These are phyloP conservation scores for Ceratocystis destructans DNA, from an alignment of 2,329 filamentous ascomycete genomes.

Conservation along the genomic window DNA sequence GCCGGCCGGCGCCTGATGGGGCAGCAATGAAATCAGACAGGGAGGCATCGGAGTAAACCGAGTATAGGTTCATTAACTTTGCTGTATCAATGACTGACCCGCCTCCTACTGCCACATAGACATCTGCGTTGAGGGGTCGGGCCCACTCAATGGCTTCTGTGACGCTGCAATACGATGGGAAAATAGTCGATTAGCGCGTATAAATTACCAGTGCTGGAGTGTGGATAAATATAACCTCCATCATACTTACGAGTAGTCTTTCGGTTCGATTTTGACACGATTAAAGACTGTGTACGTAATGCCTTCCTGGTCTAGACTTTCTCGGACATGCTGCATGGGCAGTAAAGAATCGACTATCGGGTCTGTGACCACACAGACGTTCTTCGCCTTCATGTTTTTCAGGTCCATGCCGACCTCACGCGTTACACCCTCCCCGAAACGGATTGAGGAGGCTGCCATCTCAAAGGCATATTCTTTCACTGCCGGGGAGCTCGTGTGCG, in stretches of 20 bases:
- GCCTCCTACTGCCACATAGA: conserved; percentile 80
- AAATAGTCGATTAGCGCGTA: not conserved
- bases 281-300: conserved; percentile 72
- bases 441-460: conserved; percentile 89
- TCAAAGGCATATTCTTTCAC: conserved; percentile 89
- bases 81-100: conserved; percentile 97
- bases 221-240: conserved; percentile 25
- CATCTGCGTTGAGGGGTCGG: conserved; percentile 68
- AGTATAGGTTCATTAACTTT: conserved; percentile 97
- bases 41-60: conserved; percentile 75
- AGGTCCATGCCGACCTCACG: conserved; percentile 98
- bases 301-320: conserved; percentile 64
- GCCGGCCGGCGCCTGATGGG: conserved; percentile 69
- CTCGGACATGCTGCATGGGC: conserved; percentile 78
- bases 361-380: conserved; percentile 88
- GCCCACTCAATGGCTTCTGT: conserved; percentile 80
- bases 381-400: conserved; percentile 73
- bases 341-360: conserved; percentile 64
- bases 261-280: conserved; percentile 74
- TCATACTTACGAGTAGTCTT: conserved; percentile 60
- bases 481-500: conserved; percentile 53
- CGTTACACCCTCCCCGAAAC: conserved; percentile 85
- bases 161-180: conserved; percentile 40
- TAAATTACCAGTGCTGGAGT: not conserved
- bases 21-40: conserved; percentile 98